Percentiles rank a stretch among this genome's conserved stretches.
Evolutionary conservation across 306 rosid genomes (phyloP).

Genomic region (Ziziphus jujuba): DNA sequence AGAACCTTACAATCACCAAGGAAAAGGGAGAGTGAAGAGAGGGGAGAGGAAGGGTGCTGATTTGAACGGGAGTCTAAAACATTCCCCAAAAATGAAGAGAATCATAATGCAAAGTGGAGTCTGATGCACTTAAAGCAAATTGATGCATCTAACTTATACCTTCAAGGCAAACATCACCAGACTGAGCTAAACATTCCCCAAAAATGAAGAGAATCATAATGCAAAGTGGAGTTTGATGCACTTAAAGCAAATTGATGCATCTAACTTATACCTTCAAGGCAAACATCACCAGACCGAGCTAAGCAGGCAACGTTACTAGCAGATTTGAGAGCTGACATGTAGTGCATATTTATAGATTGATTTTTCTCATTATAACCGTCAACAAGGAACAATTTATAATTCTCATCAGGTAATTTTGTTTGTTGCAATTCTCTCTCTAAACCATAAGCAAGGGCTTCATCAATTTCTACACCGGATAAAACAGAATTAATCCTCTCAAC

Average conservation of each 20-base stretch:
- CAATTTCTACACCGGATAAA: constrained; percentile 74
- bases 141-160: too few relatives aligned
- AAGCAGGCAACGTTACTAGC: constrained; percentile 57
- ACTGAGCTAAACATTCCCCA: not conserved
- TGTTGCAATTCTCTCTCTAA: constrained; percentile 81
- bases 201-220: not conserved
- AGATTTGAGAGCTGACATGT: constrained; percentile 84
- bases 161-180: too few relatives aligned
- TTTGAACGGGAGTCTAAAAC: constrained; percentile 13
- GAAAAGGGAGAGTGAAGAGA: not conserved
- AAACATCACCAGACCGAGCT: constrained; percentile 82
- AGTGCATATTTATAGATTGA: constrained; percentile 47
- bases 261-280: constrained; percentile 73
- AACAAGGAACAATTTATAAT: constrained; percentile 55
- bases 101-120: constrained; percentile 1
- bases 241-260: constrained; percentile 18
- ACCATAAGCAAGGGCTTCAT: constrained; percentile 88
- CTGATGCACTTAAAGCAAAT: constrained; percentile 23
- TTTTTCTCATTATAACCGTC: constrained; percentile 39
- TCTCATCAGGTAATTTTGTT: constrained; percentile 54
- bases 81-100: not conserved
- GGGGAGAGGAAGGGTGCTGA: not conserved
- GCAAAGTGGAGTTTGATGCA: constrained; percentile 20
- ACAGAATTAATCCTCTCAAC: constrained; percentile 93
- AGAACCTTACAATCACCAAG: not conserved